Evolutionary conservation across 2,329 filamentous ascomycete species (phyloP).

Genomic region (Penicillium sp.): DNA sequence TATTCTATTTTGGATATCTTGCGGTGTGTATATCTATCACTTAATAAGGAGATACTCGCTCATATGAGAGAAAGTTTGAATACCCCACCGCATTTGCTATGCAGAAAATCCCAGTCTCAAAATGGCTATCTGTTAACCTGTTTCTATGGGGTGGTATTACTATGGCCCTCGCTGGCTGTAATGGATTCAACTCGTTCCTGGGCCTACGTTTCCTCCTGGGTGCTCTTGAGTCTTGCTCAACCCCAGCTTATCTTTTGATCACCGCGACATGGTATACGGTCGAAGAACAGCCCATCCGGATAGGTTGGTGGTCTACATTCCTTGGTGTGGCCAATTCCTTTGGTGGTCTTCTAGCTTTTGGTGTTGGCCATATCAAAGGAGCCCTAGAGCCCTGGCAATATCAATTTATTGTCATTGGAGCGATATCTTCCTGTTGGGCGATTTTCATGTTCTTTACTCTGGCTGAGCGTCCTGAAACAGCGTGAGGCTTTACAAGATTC

Average conservation of each 20-base stretch:
- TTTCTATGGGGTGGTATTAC: conserved; percentile 5
- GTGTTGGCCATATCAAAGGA: conserved; percentile 44
- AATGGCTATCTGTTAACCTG: conserved; percentile 1
- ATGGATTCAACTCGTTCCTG: background rate
- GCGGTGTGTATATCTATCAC: background rate
- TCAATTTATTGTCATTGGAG: conserved; percentile 37
- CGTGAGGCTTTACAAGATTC: conserved; percentile 6
- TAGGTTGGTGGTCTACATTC: conserved; percentile 36
- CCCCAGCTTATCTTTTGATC: conserved; percentile 62
- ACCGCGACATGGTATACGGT: conserved; percentile 25
- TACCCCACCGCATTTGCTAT: conserved; percentile 3
- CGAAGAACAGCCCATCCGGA: conserved; percentile 30
- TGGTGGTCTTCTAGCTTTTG: conserved; percentile 49
- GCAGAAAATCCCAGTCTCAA: conserved; percentile 2
- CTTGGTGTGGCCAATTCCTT: conserved; percentile 47
- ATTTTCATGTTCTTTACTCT: conserved; percentile 33
- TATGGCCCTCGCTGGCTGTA: conserved; percentile 1
- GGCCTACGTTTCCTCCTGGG: background rate
- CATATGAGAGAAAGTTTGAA: background rate
- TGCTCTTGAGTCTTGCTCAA: conserved; percentile 32
- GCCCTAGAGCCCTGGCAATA: conserved; percentile 27
- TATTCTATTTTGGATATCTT: conserved; percentile 12
- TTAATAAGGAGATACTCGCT: background rate
- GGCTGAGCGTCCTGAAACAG: conserved; percentile 40
- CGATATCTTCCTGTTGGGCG: conserved; percentile 31